A percentile compares a stretch with the other conserved stretches of the same genome.
phyloP scores from a whole-genome alignment of 345 rosid genomes.

The Melaleuca quinquenervia region DNA sequence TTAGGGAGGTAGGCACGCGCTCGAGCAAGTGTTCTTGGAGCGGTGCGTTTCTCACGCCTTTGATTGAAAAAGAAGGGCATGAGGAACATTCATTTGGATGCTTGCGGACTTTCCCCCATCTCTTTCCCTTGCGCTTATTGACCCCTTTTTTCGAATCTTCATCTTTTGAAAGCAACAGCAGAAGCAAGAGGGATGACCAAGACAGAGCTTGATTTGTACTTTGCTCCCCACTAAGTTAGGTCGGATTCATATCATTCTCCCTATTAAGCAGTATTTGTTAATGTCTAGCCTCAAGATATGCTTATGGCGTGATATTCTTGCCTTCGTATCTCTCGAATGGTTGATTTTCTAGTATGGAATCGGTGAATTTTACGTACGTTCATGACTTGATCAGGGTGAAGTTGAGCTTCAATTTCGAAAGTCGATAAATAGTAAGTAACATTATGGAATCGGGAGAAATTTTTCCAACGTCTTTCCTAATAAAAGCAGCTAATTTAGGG shows the following conservation, averaged over 20 bases:
- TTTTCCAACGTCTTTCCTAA: fast-evolving
- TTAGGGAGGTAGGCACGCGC: conserved; percentile 15
- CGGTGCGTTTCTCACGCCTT: conserved; percentile 38
- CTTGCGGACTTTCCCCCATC: background rate
- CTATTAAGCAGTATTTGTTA: too few species aligned
- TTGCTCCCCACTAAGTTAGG: background rate
- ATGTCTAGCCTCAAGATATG: fast-evolving
- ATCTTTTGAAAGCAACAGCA: background rate
- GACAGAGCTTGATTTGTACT: background rate
- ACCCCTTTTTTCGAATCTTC: background rate
- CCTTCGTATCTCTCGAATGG: fast-evolving
- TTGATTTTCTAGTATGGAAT: background rate
- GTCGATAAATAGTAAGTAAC: background rate
- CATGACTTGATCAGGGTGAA: fast-evolving
- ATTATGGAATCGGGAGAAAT: too few species aligned
- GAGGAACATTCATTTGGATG: background rate
- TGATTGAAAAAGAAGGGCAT: background rate
- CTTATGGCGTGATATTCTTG: fast-evolving
- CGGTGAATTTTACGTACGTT: background rate
- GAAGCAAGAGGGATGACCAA: background rate
- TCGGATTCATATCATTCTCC: too few species aligned
- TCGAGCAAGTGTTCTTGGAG: conserved; percentile 4
- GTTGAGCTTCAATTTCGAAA: fast-evolving
- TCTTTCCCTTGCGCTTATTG: background rate
- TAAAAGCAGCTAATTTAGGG: background rate